phyloP scores from a whole-genome alignment of 2,329 filamentous ascomycete species.

The Diplodia intermedia region DNA sequence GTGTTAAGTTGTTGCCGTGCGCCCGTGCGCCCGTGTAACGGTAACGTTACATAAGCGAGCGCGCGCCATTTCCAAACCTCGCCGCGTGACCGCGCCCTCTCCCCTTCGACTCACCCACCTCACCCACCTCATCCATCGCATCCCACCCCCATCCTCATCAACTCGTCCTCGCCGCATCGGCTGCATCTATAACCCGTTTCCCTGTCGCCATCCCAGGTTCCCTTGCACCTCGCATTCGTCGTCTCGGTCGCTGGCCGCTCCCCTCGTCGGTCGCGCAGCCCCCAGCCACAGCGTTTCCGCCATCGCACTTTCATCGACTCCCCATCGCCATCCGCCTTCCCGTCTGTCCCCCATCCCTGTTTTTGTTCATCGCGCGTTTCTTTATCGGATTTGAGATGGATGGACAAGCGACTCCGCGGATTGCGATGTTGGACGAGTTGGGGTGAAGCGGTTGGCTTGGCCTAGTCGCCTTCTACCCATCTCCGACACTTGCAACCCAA shows the following conservation, averaged over 20 bases:
- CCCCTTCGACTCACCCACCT: conserved; percentile 3
- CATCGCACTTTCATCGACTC: background rate
- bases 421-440: background rate
- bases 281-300: conserved; percentile 7
- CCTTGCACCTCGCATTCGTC: background rate
- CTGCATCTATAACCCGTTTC: conserved; percentile 5
- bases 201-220: background rate
- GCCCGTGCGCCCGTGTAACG: background rate
- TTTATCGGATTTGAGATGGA: background rate
- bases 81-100: background rate
- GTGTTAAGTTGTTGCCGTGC: background rate
- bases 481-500: background rate
- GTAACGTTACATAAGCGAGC: conserved; percentile 1
- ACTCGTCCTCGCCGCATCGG: conserved; percentile 14
- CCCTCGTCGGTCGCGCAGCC: background rate
- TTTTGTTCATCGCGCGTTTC: background rate
- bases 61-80: background rate
- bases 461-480: background rate
- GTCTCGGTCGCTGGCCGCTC: conserved; percentile 9
- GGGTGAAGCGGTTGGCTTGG: background rate
- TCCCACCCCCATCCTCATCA: conserved; percentile 9
- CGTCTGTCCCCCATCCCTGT: conserved; percentile 10
- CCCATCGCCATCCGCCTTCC: background rate
- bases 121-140: conserved; percentile 11
- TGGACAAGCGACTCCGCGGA: background rate